Evolutionary conservation across 306 rosid species (phyloP).

Genomic region (Casuarina equisetifolia): DNA sequence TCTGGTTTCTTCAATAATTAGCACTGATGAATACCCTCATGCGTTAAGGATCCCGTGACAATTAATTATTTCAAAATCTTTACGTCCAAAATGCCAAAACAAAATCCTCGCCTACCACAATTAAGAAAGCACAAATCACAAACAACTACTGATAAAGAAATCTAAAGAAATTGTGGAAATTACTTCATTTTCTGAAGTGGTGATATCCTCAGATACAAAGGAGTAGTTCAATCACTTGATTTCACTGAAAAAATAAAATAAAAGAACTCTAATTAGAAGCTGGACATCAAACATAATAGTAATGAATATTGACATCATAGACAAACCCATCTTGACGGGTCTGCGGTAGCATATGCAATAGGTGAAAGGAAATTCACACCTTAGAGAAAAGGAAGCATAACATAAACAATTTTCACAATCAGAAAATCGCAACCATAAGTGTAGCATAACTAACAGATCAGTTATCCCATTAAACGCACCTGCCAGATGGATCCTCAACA

Average conservation of each 20-base stretch:
- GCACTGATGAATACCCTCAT: background rate
- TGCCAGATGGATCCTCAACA: background rate
- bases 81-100: background rate
- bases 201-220: slow-evolving; percentile 35
- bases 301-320: background rate
- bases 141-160: background rate
- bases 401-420: background rate
- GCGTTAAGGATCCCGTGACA: background rate
- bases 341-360: background rate
- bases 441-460: background rate
- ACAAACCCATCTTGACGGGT: background rate
- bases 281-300: slow-evolving; percentile 10
- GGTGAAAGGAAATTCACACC: background rate
- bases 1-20: background rate
- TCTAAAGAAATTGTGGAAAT: background rate
- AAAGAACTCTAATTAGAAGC: slow-evolving; percentile 10
- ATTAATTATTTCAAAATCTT: background rate
- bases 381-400: background rate
- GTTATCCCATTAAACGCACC: background rate
- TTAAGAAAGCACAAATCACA: background rate
- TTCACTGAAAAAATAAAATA: slow-evolving; percentile 43
- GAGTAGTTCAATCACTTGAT: slow-evolving; percentile 34
- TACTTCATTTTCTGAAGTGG: slow-evolving; percentile 60
- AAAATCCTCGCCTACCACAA: background rate
- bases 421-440: background rate